Conservation (phyloP, 2,329 filamentous ascomycete genomes). For the Setomelanomma holmii region DNA sequence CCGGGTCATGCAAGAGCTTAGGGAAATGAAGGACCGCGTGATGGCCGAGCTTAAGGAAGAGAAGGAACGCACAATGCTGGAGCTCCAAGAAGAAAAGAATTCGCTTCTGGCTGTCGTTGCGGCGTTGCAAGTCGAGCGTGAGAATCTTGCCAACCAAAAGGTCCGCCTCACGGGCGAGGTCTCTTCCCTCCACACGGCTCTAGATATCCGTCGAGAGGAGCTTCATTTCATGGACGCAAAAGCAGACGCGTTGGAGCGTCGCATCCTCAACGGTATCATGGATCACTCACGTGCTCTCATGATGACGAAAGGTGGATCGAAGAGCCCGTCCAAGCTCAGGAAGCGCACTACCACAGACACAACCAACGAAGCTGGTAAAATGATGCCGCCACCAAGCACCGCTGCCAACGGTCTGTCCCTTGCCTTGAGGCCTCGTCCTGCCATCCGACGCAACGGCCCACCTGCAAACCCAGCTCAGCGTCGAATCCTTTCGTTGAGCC, state of each 20-base stretch:
- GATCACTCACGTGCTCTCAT: constrained; percentile 93
- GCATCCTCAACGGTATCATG: constrained; percentile 94
- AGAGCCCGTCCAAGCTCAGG: constrained; percentile 44
- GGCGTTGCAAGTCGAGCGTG: constrained; percentile 71
- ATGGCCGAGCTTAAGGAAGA: constrained; percentile 45
- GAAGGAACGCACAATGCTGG: constrained; percentile 42
- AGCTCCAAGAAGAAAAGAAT: constrained; percentile 53
- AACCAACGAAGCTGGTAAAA: constrained; percentile 45
- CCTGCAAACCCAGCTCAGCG: constrained; percentile 57
- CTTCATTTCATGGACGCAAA: constrained; percentile 88
- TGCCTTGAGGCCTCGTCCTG: constrained; percentile 59
- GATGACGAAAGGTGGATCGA: constrained; percentile 67
- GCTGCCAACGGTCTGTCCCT: constrained; percentile 48
- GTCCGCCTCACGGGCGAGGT: constrained; percentile 83
- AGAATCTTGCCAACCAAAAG: constrained; percentile 79
- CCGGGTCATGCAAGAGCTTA: constrained; percentile 42
- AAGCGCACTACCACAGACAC: constrained; percentile 42
- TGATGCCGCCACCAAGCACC: constrained; percentile 42
- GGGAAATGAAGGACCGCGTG: constrained; percentile 51
- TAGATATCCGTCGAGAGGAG: constrained; percentile 88
- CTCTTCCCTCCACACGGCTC: constrained; percentile 87
- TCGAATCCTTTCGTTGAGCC: constrained; percentile 87
- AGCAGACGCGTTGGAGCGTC: constrained; percentile 86
- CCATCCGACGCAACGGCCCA: constrained; percentile 49
- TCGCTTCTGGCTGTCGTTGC: constrained; percentile 61